Conservation (phyloP, 2,329 filamentous ascomycete genomes). For the Colletotrichum filicis region DNA sequence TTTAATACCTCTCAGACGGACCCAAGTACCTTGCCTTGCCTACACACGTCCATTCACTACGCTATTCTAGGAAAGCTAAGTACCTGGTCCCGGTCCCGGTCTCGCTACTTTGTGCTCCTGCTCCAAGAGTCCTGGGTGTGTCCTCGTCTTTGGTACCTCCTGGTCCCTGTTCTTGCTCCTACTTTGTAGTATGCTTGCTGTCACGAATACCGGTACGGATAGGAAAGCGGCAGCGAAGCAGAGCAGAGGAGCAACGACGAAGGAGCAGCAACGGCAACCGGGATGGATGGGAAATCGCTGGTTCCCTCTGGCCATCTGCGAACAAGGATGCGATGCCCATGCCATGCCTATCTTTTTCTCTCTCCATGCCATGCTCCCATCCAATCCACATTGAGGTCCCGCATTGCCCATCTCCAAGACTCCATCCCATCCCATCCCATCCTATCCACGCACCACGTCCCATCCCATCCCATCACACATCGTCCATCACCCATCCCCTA, state of each 20-base stretch:
- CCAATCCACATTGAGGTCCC: conserved; percentile 13
- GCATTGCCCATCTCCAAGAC: conserved; percentile 8
- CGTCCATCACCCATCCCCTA: conserved; percentile 9
- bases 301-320: conserved; percentile 1
- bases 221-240: background rate
- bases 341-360: conserved; percentile 21
- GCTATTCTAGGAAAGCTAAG: conserved; percentile 14
- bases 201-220: background rate
- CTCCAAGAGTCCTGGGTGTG: background rate
- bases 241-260: background rate
- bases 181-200: background rate
- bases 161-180: background rate
- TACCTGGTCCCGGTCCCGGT: conserved; percentile 6
- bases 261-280: background rate
- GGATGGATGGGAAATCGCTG: conserved; percentile 23
- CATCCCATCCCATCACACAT: conserved; percentile 1
- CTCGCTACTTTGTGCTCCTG: background rate
- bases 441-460: conserved; percentile 1
- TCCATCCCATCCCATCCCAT: conserved; percentile 30
- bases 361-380: conserved; percentile 22
- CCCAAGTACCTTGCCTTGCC: background rate
- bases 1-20: background rate
- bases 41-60: background rate
- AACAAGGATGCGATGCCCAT: conserved; percentile 28
- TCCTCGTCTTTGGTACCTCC: background rate